A percentile compares a stretch with the other conserved stretches of the same genome.
phyloP scores from a whole-genome alignment of 345 rosid species.

The Garcia nutans region DNA sequence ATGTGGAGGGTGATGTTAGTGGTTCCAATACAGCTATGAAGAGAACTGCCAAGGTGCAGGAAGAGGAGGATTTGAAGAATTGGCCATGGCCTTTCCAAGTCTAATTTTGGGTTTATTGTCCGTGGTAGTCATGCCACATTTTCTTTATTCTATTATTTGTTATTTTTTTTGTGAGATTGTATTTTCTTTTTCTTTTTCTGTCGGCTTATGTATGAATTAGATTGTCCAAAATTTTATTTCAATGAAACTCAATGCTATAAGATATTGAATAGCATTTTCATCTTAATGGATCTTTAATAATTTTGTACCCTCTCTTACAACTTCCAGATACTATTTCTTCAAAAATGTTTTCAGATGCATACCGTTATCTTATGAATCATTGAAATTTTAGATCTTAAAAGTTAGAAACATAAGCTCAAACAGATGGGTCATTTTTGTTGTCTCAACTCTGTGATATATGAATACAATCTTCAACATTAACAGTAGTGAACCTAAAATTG shows the following conservation, averaged over 20 bases:
- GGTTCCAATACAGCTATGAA: slow-evolving; percentile 23
- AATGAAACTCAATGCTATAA: background rate
- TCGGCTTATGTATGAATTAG: background rate
- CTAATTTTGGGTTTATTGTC: slow-evolving; percentile 21
- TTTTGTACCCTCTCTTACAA: no score
- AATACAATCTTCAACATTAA: no score
- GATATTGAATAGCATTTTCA: background rate
- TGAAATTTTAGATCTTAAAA: no score
- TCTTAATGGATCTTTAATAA: background rate
- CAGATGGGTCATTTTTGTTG: no score
- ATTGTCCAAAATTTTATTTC: background rate
- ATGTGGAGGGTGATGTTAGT: slow-evolving; percentile 49
- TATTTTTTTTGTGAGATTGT: background rate
- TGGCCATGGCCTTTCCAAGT: slow-evolving; percentile 91
- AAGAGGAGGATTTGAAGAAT: slow-evolving; percentile 69
- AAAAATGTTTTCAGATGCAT: no score
- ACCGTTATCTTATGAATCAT: background rate
- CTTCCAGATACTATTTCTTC: no score
- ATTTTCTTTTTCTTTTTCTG: background rate
- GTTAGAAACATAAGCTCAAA: no score
- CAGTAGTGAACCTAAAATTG: no score
- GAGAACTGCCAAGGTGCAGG: slow-evolving; percentile 68
- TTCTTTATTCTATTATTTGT: background rate
- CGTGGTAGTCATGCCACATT: slow-evolving; percentile 8
- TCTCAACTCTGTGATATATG: no score